Base-by-base conservation (phyloP, 1,284 basidiomycete genomes). In the Pascua guehoae region DNA sequence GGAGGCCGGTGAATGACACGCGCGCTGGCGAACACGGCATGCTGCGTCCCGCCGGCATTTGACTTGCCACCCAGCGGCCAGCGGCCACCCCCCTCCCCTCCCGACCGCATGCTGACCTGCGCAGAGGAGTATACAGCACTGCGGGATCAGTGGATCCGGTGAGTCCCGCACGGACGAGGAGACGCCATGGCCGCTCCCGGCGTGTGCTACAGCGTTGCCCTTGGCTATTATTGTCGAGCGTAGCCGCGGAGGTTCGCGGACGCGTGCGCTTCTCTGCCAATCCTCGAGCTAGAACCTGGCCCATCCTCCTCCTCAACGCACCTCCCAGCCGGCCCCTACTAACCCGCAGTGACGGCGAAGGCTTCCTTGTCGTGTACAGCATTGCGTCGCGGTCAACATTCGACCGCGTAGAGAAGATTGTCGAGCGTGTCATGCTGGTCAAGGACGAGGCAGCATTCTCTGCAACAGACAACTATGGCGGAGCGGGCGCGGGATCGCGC, bases 131-230 rank as follows among this genome's bases (percentile, higher is more conserved):
- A 93, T 72, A 94, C 92, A 54, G 96, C 96, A 40, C 84, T 99
- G 73, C 87, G 96, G 65, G 95, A 98, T 81, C 95, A 98, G 78
- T 98, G 96, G 91, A 96, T 98, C 67, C 85, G 90, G 89, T 92
- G 63, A 75, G 88, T 82, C 12, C 24, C 24, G 24, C 24, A 32
- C 24, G 24, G 24, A n/a, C 24, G 24, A 32, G 24, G 24, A 3
- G 7, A 7, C 7, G 7, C 24, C 24, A 32, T 32, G 24, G 24
- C 24, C 24, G 24, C 24, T 32, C 24, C 7, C 24, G 7, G 24
- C 24, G 24, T 32, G 24, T 32, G 24, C 24, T 32, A 32, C 24
- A 32, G 7, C 24, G 7, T 32, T 32, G 24, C 24, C 24, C 24
- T 4, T 32, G 24, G 24, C 24, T 32, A 32, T 32, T 32, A 32